Evolutionary conservation across 495 filamentous ascomycete species (phyloP).

Genomic region (Letharia columbiana): DNA sequence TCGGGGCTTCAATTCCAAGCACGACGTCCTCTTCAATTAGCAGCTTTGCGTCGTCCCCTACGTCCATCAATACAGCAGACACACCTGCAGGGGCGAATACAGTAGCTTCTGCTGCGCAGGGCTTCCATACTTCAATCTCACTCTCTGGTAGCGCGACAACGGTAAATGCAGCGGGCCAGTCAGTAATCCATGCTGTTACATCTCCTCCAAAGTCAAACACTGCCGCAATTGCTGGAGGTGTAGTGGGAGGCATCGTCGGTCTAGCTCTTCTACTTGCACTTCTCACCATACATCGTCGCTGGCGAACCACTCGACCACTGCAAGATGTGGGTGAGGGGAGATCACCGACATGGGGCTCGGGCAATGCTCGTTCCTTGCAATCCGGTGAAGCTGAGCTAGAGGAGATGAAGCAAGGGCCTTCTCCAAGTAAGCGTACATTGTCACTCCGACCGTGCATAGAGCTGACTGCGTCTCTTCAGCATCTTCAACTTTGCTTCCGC

Average conservation of each 20-base stretch:
- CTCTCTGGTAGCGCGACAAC: neutral
- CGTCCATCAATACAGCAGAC: too few relatives aligned
- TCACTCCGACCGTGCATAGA: neutral
- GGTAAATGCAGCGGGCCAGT: neutral
- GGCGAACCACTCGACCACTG: neutral
- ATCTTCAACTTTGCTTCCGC: neutral
- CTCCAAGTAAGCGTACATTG: neutral
- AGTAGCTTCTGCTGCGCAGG: neutral
- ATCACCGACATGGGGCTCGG: neutral
- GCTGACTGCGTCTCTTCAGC: neutral
- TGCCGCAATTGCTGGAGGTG: conserved; percentile 14
- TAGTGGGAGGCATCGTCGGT: conserved; percentile 5
- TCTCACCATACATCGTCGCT: neutral
- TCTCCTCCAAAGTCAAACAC: neutral
- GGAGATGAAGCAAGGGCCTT: neutral
- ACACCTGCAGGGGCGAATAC: neutral
- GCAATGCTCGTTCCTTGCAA: neutral
- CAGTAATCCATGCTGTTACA: neutral
- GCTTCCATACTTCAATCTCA: neutral
- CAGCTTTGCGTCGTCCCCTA: neutral
- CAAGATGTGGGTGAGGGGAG: neutral
- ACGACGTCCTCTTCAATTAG: too few relatives aligned
- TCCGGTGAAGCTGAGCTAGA: neutral
- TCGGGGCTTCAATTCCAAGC: too few relatives aligned
- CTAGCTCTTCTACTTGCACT: conserved; percentile 2